A percentile compares a stretch with the other conserved stretches of the same genome.
phyloP scores from a whole-genome alignment of 805 yeast species.

The Saccharomycopsis javanensis region DNA sequence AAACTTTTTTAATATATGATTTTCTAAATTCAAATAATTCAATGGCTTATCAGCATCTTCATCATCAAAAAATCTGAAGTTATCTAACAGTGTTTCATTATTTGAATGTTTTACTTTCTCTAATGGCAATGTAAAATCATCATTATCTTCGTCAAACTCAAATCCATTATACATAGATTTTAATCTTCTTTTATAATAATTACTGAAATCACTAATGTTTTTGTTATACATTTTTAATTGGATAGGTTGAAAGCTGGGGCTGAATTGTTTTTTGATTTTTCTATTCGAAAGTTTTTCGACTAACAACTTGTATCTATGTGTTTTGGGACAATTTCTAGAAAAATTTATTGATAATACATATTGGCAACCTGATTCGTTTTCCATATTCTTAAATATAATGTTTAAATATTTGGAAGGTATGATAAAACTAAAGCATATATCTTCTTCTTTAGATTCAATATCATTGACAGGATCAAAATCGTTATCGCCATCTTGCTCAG shows the following conservation, averaged over 20 bases:
- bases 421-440: slow-evolving; percentile 9
- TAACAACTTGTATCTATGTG: slow-evolving; percentile 6
- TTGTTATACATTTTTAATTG: background rate
- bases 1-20: slow-evolving; percentile 10
- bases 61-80: background rate
- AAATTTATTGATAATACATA: slow-evolving; percentile 10
- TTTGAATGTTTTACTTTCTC: background rate
- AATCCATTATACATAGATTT: slow-evolving; percentile 3
- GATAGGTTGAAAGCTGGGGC: slow-evolving; percentile 14
- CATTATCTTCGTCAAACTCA: background rate
- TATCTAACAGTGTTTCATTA: background rate
- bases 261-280: slow-evolving; percentile 16
- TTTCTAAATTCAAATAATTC: slow-evolving; percentile 12
- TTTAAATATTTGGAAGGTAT: slow-evolving; percentile 12
- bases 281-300: slow-evolving; percentile 12
- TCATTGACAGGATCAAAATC: background rate
- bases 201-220: background rate
- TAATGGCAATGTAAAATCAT: background rate
- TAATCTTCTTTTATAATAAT: slow-evolving; percentile 3
- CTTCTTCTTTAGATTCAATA: background rate
- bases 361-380: slow-evolving; percentile 7
- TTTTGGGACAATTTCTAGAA: slow-evolving; percentile 3
- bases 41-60: background rate
- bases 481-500: background rate
- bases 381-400: slow-evolving; percentile 8